A percentile compares a stretch with the other conserved stretches of the same genome.
phyloP scores from a whole-genome alignment of 2,329 filamentous ascomycete species.

The Truncatella angustata region DNA sequence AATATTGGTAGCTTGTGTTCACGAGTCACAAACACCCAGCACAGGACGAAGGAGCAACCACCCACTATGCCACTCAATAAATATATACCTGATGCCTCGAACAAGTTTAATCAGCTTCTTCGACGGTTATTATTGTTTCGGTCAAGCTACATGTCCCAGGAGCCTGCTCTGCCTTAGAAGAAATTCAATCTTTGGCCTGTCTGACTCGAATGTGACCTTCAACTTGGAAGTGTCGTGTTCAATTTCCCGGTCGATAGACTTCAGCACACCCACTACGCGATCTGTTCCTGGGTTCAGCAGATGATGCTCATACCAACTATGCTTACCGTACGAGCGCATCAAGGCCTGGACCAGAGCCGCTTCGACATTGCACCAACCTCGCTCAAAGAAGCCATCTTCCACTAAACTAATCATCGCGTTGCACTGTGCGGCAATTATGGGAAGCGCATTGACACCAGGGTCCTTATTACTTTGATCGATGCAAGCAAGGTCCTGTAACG shows the following conservation, averaged over 20 bases:
- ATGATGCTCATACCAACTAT: slow-evolving; percentile 4
- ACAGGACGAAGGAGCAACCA: no score
- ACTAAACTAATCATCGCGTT: neutral
- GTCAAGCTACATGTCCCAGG: neutral
- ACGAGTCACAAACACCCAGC: no score
- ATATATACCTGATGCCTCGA: no score
- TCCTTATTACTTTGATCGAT: slow-evolving; percentile 1
- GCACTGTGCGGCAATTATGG: neutral
- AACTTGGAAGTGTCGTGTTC: neutral
- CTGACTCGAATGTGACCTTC: neutral
- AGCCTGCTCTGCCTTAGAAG: neutral
- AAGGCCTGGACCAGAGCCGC: neutral
- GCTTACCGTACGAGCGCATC: neutral
- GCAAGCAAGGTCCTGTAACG: neutral
- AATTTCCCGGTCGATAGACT: neutral
- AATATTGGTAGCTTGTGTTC: no score
- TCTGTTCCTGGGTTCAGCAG: neutral
- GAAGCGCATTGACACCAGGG: neutral
- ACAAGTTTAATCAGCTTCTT: no score
- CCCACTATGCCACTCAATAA: no score
- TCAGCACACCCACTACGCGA: neutral
- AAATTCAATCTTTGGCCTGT: slow-evolving; percentile 2
- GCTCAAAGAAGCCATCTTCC: slow-evolving; percentile 1
- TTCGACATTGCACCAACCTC: slow-evolving; percentile 2
- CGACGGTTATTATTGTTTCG: no score